Evolutionary conservation across 2,329 filamentous ascomycete genomes (phyloP).

Genomic region (Eutypa lata): DNA sequence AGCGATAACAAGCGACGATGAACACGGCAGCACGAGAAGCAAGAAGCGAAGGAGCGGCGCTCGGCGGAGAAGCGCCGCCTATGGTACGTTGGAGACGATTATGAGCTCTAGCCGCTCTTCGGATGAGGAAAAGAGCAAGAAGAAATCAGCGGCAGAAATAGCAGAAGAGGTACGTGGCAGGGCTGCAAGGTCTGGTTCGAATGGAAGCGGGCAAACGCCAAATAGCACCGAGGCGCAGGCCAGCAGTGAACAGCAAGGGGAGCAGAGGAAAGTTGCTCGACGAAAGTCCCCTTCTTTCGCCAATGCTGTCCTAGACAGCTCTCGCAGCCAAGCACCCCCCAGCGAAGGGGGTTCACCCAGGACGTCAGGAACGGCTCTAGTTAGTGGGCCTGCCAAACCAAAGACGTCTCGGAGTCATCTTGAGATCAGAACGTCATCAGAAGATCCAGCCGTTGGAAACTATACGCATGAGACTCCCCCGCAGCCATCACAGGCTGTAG

Average conservation of each 20-base stretch:
- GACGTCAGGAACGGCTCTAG: slow-evolving; percentile 38
- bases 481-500: slow-evolving; percentile 16
- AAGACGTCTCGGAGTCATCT: slow-evolving; percentile 53
- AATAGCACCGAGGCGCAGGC: slow-evolving; percentile 24
- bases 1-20: slow-evolving; percentile 55
- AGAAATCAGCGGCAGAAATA: slow-evolving; percentile 56
- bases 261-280: slow-evolving; percentile 21
- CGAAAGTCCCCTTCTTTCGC: slow-evolving; percentile 43
- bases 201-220: slow-evolving; percentile 26
- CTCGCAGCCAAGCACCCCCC: slow-evolving; percentile 24
- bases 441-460: slow-evolving; percentile 15
- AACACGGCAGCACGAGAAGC: slow-evolving; percentile 38
- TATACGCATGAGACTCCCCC: slow-evolving; percentile 24
- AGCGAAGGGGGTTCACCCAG: slow-evolving; percentile 28
- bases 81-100: slow-evolving; percentile 63
- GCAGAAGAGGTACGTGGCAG: slow-evolving; percentile 53
- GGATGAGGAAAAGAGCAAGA: slow-evolving; percentile 59
- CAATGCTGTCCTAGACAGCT: slow-evolving; percentile 43
- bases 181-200: slow-evolving; percentile 32
- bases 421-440: slow-evolving; percentile 38
- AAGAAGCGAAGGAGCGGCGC: slow-evolving; percentile 38
- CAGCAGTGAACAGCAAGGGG: slow-evolving; percentile 17
- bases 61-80: slow-evolving; percentile 50
- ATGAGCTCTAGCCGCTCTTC: slow-evolving; percentile 65
- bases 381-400: slow-evolving; percentile 55